Percentiles rank a stretch among this genome's conserved stretches.
Evolutionary conservation across 176 grass and related monocot genomes (phyloP).

Genomic region (Ensete ventricosum): DNA sequence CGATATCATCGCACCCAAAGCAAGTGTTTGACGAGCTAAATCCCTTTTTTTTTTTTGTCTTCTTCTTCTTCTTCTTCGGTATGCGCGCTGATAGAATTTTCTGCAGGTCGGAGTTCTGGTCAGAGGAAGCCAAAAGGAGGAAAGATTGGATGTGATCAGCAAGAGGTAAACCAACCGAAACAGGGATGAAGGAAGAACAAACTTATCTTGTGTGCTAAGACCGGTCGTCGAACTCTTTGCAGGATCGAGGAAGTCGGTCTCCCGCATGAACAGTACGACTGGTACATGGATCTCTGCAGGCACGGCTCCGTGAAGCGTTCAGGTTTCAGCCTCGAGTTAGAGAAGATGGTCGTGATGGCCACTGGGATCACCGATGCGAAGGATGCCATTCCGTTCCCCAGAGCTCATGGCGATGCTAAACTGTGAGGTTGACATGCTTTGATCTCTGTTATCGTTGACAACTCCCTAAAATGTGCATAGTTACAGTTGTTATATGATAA

Average conservation of each 20-base stretch:
- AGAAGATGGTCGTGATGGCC: constrained; percentile 35
- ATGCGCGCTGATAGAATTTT: background rate
- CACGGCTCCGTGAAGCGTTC: constrained; percentile 47
- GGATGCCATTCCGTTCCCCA: constrained; percentile 31
- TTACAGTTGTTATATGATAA: no score
- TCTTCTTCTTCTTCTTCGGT: no score
- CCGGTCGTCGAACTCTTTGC: constrained; percentile 1
- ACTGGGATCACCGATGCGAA: constrained; percentile 28
- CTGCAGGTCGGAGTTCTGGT: constrained; percentile 40
- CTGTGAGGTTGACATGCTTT: background rate
- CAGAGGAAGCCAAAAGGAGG: constrained; percentile 56
- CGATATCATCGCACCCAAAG: constrained; percentile 54
- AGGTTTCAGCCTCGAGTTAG: constrained; percentile 49
- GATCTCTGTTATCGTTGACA: no score
- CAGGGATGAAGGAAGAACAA: background rate
- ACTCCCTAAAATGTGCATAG: no score
- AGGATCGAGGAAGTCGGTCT: constrained; percentile 40
- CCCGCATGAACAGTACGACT: constrained; percentile 32
- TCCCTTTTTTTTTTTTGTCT: no score
- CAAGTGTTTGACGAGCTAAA: background rate
- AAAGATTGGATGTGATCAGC: constrained; percentile 37
- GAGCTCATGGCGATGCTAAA: constrained; percentile 30
- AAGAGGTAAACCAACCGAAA: constrained; percentile 23
- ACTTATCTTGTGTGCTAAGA: no score
- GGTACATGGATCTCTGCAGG: constrained; percentile 51